Conservation (phyloP, 2,329 filamentous ascomycete genomes). For the Fusarium nanum region DNA sequence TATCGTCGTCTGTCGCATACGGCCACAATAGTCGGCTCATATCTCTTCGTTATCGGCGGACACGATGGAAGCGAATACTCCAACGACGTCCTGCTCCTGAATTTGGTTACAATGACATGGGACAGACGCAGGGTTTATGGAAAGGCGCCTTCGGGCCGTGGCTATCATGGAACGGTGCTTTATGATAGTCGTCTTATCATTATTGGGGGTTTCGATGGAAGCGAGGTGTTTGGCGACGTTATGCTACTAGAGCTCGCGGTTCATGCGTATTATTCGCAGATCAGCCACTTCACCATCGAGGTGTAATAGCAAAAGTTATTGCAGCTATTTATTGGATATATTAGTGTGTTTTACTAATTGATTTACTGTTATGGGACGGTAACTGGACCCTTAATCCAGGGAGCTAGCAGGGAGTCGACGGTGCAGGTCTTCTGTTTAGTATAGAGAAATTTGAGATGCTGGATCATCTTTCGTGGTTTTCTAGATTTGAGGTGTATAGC, state of each 20-base stretch:
- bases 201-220: conserved; percentile 75
- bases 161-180: conserved; percentile 74
- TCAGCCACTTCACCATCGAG: conserved; percentile 77
- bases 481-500: not conserved
- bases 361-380: conserved; percentile 25
- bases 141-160: conserved; percentile 69
- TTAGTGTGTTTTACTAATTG: conserved; percentile 25
- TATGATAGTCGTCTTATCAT: conserved; percentile 73
- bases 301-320: conserved; percentile 56
- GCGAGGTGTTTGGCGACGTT: conserved; percentile 75
- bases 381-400: conserved; percentile 21
- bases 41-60: conserved; percentile 76
- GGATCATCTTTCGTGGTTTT: conserved; percentile 16
- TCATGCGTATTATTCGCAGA: conserved; percentile 78
- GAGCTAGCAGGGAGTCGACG: conserved; percentile 41
- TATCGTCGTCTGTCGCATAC: conserved; percentile 75
- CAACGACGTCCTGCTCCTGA: conserved; percentile 75
- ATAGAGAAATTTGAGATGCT: conserved; percentile 35
- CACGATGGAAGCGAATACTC: conserved; percentile 78
- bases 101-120: conserved; percentile 80
- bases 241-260: conserved; percentile 75
- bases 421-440: conserved; percentile 35
- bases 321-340: conserved; percentile 13
- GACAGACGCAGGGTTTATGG: conserved; percentile 74
- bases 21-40: conserved; percentile 75